phyloP scores from a whole-genome alignment of 805 yeast species.

The Yarrowia bubula region DNA sequence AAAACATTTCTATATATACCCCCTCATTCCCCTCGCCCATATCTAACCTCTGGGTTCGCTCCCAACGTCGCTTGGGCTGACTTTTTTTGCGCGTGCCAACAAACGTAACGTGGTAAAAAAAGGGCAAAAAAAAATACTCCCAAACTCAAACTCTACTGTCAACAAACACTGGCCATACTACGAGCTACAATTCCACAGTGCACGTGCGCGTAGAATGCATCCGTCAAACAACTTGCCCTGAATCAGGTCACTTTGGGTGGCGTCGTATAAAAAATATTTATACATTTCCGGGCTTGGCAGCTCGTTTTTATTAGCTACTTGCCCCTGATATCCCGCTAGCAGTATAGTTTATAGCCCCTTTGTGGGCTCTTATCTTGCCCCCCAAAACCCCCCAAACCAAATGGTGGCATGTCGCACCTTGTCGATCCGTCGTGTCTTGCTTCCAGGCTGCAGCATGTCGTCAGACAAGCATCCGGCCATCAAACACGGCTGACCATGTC shows the following conservation, averaged over 20 bases:
- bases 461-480: background rate
- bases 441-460: background rate
- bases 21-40: conserved; percentile 22
- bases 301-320: too few relatives aligned
- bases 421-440: conserved; percentile 11
- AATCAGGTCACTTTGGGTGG: background rate
- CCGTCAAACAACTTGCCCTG: background rate
- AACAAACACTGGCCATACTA: background rate
- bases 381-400: too few relatives aligned
- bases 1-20: conserved; percentile 2
- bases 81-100: conserved; percentile 16
- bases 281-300: too few relatives aligned
- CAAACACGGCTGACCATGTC: conserved; percentile 1
- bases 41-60: background rate
- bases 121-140: background rate
- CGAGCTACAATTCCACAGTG: background rate
- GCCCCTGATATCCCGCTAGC: too few relatives aligned
- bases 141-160: background rate
- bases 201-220: background rate
- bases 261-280: too few relatives aligned
- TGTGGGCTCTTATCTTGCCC: background rate
- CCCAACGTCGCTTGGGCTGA: background rate
- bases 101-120: background rate
- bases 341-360: background rate
- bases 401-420: background rate